These are phyloP conservation scores for Coniferiporia weirii DNA, from an alignment of 1,284 basidiomycete species.

Conservation along the genomic window DNA sequence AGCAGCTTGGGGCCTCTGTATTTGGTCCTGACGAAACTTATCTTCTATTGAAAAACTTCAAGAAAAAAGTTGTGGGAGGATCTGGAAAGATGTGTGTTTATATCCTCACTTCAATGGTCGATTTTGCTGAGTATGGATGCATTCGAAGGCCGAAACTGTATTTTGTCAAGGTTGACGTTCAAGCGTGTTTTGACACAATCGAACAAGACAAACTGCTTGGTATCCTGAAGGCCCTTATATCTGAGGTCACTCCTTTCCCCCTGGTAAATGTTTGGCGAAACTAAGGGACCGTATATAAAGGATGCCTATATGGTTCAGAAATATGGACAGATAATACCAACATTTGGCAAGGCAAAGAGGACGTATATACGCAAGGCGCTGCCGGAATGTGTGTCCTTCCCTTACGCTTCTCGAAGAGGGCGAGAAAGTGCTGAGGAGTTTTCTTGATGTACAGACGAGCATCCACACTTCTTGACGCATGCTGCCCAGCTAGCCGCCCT, in stretches of 20 bases:
- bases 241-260: conserved; percentile 45
- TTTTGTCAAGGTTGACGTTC: conserved; percentile 95
- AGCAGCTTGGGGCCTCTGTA: conserved; percentile 72
- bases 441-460: conserved; percentile 47
- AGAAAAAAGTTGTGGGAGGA: conserved; percentile 44
- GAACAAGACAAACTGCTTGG: conserved; percentile 81
- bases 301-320: conserved; percentile 62
- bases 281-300: conserved; percentile 29
- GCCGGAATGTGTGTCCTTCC: conserved; percentile 49
- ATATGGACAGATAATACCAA: conserved; percentile 54
- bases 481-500: conserved; percentile 60
- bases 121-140: not conserved
- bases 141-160: conserved; percentile 72
- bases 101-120: not conserved
- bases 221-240: conserved; percentile 71
- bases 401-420: not conserved
- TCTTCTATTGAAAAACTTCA: conserved; percentile 65
- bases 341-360: conserved; percentile 47
- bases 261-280: not conserved
- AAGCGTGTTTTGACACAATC: conserved; percentile 95
- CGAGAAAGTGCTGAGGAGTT: not conserved
- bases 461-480: conserved; percentile 66
- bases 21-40: conserved; percentile 85
- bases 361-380: conserved; percentile 57
- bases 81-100: conserved; percentile 49